Conservation (phyloP, 768 basidiomycete species). For the Boletus insuetus region DNA sequence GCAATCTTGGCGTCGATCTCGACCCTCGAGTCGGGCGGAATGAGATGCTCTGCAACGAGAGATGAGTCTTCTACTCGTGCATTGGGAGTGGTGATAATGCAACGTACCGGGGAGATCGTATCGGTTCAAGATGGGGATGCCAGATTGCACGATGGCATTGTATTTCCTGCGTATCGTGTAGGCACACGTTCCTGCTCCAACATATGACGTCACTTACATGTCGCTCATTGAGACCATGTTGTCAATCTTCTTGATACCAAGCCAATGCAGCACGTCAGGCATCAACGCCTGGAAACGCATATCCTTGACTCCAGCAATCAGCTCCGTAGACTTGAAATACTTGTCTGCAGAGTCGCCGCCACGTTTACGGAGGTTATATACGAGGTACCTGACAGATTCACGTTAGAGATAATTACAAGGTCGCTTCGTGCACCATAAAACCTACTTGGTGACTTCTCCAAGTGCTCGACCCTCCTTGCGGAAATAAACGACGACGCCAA, state of each 20-base stretch:
- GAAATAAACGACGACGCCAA: slow-evolving; percentile 93
- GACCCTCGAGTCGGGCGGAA: slow-evolving; percentile 86
- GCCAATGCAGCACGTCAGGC: slow-evolving; percentile 96
- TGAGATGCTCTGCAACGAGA: slow-evolving; percentile 61
- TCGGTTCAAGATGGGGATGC: slow-evolving; percentile 75
- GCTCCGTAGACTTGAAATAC: slow-evolving; percentile 92
- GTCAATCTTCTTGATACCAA: slow-evolving; percentile 88
- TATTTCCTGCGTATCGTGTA: slow-evolving; percentile 64
- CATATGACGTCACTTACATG: slow-evolving; percentile 42
- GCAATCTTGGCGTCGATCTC: slow-evolving; percentile 98
- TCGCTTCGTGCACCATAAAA: slow-evolving; percentile 5
- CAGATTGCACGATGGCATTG: slow-evolving; percentile 86
- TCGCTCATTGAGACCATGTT: slow-evolving; percentile 91
- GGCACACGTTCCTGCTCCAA: background rate
- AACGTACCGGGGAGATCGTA: slow-evolving; percentile 82
- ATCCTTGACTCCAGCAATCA: slow-evolving; percentile 92
- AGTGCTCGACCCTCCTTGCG: slow-evolving; percentile 91
- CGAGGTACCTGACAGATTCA: slow-evolving; percentile 61
- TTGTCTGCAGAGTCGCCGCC: slow-evolving; percentile 89
- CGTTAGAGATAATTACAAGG: background rate
- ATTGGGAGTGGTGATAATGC: too few species aligned
- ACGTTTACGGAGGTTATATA: slow-evolving; percentile 95
- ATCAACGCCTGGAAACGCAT: slow-evolving; percentile 94
- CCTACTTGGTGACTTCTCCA: slow-evolving; percentile 88
- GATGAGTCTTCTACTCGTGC: background rate